Base-by-base conservation (phyloP, 805 yeast genomes). In the Candida piceae region DNA sequence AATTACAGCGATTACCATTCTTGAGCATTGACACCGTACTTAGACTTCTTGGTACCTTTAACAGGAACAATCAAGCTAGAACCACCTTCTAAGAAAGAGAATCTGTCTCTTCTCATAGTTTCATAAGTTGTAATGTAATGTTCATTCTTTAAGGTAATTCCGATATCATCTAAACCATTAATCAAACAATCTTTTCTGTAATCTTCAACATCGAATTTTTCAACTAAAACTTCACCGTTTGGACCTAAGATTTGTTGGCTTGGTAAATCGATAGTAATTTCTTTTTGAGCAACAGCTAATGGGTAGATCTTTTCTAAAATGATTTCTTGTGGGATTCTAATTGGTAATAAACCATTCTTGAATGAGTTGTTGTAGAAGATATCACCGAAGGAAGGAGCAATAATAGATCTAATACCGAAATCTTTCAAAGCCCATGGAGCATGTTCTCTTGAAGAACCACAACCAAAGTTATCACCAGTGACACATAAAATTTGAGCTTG, bases 391-490 rank as follows among this genome's bases (percentile, higher is more conserved):
- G 97, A 88, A 40, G 97, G 98, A 5, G 97, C 97, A 62, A 93
- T 89, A 57, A 93, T 84, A 46, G 90, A 82, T 63, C 84, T 82
- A 63, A 93, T 88, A 64, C 98, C 98, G 56, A 93, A 93, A 66
- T 93, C 98, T 55, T 88, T 89, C 49, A 93, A 74, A 2, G 98
- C 97, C 98, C 98, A 93, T 40, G 98, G 97, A 23, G 98, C 98
- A 57, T 93, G 98, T 65, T 93, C 98, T 75, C 98, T 86, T 2
- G 97, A 89, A 28, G 97, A 89, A 55, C 98, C 98, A 70, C 98
- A 93, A 49, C 98, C 98, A 60, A 93, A 93, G 72, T 93, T 93
- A 60, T 86, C 95, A 62, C 98, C 98, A 29, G 94, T 79, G 42
- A 88, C 95, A 50, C 90, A 82, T 48, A 93, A 69, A 50, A 90